Evolutionary conservation across 192 early-diverging fungal species (phyloP).

Genomic region (Backusella circina): DNA sequence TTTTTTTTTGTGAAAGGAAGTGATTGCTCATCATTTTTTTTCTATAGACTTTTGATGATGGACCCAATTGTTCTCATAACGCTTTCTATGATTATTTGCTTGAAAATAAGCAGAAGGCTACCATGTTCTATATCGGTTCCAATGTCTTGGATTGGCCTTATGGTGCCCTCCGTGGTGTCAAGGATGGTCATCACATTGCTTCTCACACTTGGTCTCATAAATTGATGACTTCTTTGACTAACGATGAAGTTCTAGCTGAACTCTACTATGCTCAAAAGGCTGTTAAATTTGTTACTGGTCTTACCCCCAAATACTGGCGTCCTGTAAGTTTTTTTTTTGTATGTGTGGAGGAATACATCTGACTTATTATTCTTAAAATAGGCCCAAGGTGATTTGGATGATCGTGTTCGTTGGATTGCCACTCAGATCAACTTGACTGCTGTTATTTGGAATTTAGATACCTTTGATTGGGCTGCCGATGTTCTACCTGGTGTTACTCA

Average conservation of each 20-base stretch:
- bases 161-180: constrained; percentile 27
- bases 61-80: constrained; percentile 43
- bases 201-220: constrained; percentile 59
- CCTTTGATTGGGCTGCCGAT: constrained; percentile 40
- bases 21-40: not conserved
- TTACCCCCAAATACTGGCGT: constrained; percentile 50
- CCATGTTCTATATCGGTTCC: constrained; percentile 38
- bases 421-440: constrained; percentile 45
- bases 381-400: constrained; percentile 43
- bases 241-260: constrained; percentile 48
- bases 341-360: not conserved
- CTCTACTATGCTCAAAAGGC: constrained; percentile 47
- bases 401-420: constrained; percentile 45
- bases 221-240: constrained; percentile 40
- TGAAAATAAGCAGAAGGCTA: constrained; percentile 30
- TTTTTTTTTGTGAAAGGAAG: not conserved
- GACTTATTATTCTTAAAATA: not conserved
- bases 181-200: constrained; percentile 54
- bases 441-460: constrained; percentile 50
- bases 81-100: constrained; percentile 41
- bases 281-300: constrained; percentile 43
- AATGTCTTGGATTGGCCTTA: constrained; percentile 33
- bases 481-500: constrained; percentile 10
- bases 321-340: constrained; percentile 25
- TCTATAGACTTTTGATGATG: constrained; percentile 45